Evolutionary conservation across 2,329 filamentous ascomycete genomes (phyloP), one percentile per base, ranked within the genome.

Genomic region (Penicillium psychrosexuale): DNA sequence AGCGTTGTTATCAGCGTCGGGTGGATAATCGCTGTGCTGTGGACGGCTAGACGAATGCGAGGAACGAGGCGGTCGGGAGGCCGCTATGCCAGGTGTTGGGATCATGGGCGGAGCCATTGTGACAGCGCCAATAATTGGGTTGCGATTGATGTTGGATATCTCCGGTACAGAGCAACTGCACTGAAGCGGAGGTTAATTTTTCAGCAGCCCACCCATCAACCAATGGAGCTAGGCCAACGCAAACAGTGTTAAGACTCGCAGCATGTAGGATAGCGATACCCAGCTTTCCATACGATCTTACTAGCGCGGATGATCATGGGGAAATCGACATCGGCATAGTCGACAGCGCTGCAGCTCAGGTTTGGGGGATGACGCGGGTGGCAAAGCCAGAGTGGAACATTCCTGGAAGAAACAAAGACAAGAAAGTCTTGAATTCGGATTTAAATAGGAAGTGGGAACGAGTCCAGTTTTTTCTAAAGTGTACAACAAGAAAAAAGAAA

Each of bases 351-450:
- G 51, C 43, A 63, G 56, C 57, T 59, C 40, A 47, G 22, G 30
- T 38, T 42, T 27, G 46, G 13, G 15, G 40, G 47, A 62, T 63
- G 62, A 64, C 62, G 62, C 56, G 57, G 51, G 61, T 64, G 63
- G 63, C 63, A 54, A 64, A 44, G 28, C 40, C 48, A 54, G 50
- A 12, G 58, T 56, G 54, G 53, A 59, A 60, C 53, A 58, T 56
- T 37, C 38, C 17, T 38, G 39, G 31, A 19, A 42, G 19, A 11
- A 52, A 24, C 44, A 43, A 47, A 34, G 39, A 38, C 47, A 22
- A 17, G 24, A 53, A 51, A 8, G 22, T 39, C 19, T 22, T 7
- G 8, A 22, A 11, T 31, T 33, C 17, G 24, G 15, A 31, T 48
- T 27, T 40, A 4, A 8, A 42, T n/a, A 3, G 12, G 15, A 31